Conservation (phyloP, 1,284 basidiomycete species). For the Pseudozyma sp. region DNA sequence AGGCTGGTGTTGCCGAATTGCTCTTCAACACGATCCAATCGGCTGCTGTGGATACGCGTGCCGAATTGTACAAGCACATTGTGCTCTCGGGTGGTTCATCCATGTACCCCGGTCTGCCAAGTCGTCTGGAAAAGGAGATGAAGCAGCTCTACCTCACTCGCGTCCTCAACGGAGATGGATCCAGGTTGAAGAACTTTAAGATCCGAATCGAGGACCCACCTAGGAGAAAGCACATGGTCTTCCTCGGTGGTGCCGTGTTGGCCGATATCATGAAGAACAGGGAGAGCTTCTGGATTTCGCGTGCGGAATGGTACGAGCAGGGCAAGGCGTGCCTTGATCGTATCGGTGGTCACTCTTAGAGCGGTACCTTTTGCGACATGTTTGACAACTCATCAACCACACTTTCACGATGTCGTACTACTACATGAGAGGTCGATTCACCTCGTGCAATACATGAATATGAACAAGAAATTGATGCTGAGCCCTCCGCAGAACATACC, state of each 20-base stretch:
- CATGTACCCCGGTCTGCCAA: slow-evolving; percentile 98
- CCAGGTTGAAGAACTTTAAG: slow-evolving; percentile 98
- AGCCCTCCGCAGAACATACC: too few species aligned
- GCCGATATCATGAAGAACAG: slow-evolving; percentile 98
- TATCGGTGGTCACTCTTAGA: slow-evolving; percentile 63
- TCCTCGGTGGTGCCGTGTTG: slow-evolving; percentile 84
- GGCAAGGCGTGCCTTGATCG: slow-evolving; percentile 63
- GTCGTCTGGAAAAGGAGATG: slow-evolving; percentile 98
- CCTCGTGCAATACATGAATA: slow-evolving; percentile 18
- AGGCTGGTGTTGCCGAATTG: slow-evolving; percentile 96
- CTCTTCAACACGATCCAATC: slow-evolving; percentile 95
- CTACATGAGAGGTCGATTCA: not conserved
- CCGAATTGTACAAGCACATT: slow-evolving; percentile 97
- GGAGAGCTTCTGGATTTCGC: slow-evolving; percentile 82
- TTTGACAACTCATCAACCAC: not conserved
- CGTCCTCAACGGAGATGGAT: slow-evolving; percentile 85
- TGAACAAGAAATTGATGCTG: not conserved
- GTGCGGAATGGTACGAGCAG: slow-evolving; percentile 68
- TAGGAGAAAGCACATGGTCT: slow-evolving; percentile 98
- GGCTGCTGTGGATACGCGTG: slow-evolving; percentile 88
- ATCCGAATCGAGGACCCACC: slow-evolving; percentile 98
- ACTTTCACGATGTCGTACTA: not conserved
- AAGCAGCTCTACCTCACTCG: slow-evolving; percentile 95
- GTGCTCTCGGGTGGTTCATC: slow-evolving; percentile 92
- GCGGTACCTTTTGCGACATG: not conserved